phyloP scores from a whole-genome alignment of 495 filamentous ascomycete species.

The Aspergillus bertholletiae region DNA sequence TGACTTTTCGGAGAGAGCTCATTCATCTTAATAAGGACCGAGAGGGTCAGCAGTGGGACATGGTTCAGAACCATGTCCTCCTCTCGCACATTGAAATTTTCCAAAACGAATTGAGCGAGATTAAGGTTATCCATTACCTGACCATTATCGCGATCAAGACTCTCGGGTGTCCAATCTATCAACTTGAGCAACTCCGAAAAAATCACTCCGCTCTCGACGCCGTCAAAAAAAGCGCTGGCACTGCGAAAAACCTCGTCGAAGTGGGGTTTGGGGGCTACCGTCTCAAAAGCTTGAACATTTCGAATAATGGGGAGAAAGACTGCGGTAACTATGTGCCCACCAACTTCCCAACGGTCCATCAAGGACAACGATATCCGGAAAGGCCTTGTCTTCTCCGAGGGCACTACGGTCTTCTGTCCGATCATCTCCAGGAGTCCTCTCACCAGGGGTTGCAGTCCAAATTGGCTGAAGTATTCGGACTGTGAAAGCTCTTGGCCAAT shows the following conservation, averaged over 20 bases:
- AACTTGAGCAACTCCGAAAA: slow-evolving; percentile 74
- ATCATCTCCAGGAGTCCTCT: slow-evolving; percentile 77
- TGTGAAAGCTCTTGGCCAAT: slow-evolving; percentile 41
- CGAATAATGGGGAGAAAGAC: slow-evolving; percentile 85
- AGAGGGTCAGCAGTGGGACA: slow-evolving; percentile 69
- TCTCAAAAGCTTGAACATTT: slow-evolving; percentile 70
- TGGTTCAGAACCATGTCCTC: slow-evolving; percentile 93
- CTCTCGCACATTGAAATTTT: slow-evolving; percentile 88
- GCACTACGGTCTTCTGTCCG: slow-evolving; percentile 44
- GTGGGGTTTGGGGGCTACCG: slow-evolving; percentile 53
- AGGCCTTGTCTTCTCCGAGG: slow-evolving; percentile 75
- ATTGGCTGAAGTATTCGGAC: slow-evolving; percentile 72
- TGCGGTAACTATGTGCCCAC: slow-evolving; percentile 78
- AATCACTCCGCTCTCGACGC: slow-evolving; percentile 88
- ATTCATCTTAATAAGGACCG: slow-evolving; percentile 56
- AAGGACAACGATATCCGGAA: slow-evolving; percentile 90
- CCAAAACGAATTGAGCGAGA: slow-evolving; percentile 76
- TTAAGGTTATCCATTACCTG: slow-evolving; percentile 51
- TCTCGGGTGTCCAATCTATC: slow-evolving; percentile 29
- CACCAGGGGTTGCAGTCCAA: slow-evolving; percentile 70
- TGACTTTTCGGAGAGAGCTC: slow-evolving; percentile 20
- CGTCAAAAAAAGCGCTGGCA: slow-evolving; percentile 94
- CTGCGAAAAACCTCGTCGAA: slow-evolving; percentile 88
- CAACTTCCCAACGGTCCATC: slow-evolving; percentile 98
- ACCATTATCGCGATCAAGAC: slow-evolving; percentile 38